phyloP scores from a whole-genome alignment of 1,284 basidiomycete genomes.

The Stygiomarasmius scandens region DNA sequence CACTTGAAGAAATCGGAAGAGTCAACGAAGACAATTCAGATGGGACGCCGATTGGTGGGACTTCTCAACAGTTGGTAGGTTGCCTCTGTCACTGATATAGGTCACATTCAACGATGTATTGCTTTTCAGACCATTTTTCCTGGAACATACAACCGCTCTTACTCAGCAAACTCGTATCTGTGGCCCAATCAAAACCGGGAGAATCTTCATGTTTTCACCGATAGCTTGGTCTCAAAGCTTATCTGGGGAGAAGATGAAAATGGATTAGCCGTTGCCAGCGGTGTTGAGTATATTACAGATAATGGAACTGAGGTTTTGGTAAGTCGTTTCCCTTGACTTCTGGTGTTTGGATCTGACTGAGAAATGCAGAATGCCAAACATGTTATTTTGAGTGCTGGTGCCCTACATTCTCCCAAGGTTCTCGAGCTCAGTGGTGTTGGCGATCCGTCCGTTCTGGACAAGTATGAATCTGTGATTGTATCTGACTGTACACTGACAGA shows the following conservation, averaged over 20 bases:
- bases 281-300: conserved; percentile 15
- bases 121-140: background rate
- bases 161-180: conserved; percentile 15
- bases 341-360: no score
- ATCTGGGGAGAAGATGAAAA: conserved; percentile 16
- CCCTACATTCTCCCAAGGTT: conserved; percentile 14
- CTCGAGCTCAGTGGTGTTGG: conserved; percentile 18
- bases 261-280: conserved; percentile 15
- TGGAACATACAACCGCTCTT: conserved; percentile 11
- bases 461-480: background rate
- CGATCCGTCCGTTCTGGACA: conserved; percentile 5
- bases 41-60: background rate
- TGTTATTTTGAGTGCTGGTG: conserved; percentile 16
- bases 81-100: no score
- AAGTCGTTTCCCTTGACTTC: background rate
- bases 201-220: conserved; percentile 12
- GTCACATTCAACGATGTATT: no score
- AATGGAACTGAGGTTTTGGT: conserved; percentile 9
- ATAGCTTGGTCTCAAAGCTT: conserved; percentile 13
- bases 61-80: conserved; percentile 5
- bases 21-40: background rate
- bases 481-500: background rate
- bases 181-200: conserved; percentile 10
- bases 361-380: conserved; percentile 9
- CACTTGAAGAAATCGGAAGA: background rate